phyloP scores from a whole-genome alignment of 2,329 filamentous ascomycete species.

The Nothophoma quercina region DNA sequence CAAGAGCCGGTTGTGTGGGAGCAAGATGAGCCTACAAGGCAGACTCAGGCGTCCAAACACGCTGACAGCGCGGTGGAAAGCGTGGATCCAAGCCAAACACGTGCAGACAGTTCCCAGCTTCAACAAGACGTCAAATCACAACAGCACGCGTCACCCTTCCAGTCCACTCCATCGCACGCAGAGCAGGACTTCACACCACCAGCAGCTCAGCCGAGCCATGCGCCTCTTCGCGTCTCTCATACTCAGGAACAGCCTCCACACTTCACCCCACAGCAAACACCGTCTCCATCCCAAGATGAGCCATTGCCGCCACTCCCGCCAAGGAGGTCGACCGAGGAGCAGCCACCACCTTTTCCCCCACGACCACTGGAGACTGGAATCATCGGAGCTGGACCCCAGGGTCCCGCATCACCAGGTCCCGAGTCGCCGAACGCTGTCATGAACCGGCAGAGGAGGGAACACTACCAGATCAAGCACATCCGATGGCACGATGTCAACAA shows the following conservation, averaged over 20 bases:
- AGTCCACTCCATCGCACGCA: not conserved
- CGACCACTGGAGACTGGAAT: conserved; percentile 38
- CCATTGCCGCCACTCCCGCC: conserved; percentile 44
- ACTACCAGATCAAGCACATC: conserved; percentile 92
- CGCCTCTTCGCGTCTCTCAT: conserved; percentile 4
- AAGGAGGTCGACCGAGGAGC: conserved; percentile 44
- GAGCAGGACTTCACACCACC: not conserved
- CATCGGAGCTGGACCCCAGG: conserved; percentile 22
- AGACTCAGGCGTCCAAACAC: conserved; percentile 26
- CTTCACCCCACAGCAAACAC: conserved; percentile 10
- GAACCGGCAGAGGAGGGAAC: conserved; percentile 68
- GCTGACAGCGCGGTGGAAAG: conserved; percentile 27
- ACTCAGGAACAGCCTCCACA: conserved; percentile 8
- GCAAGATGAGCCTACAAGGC: conserved; percentile 30
- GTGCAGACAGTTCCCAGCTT: not conserved
- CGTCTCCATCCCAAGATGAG: conserved; percentile 25
- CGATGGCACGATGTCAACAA: conserved; percentile 76
- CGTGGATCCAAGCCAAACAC: conserved; percentile 14
- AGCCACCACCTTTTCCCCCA: conserved; percentile 44
- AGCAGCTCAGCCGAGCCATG: conserved; percentile 1
- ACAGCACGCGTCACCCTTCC: not conserved
- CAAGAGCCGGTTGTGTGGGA: conserved; percentile 46
- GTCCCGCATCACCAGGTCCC: conserved; percentile 31
- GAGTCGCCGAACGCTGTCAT: conserved; percentile 53
- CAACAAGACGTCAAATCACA: conserved; percentile 2